Conservation (phyloP, 495 filamentous ascomycete species). For the Eremomyces bilateralis region DNA sequence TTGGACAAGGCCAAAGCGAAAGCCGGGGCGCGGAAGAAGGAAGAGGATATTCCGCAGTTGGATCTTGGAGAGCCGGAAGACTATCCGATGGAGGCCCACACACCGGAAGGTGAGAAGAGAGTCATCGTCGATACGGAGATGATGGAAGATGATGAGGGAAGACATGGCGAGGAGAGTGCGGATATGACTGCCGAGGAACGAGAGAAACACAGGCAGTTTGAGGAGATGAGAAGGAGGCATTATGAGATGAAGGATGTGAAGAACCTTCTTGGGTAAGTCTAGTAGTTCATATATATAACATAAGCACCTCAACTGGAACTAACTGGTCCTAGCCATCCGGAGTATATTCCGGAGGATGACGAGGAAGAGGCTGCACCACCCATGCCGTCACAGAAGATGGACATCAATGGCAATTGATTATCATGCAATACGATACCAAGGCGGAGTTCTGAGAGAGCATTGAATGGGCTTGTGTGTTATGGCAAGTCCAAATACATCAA, state of each 20-base stretch:
- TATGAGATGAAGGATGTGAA: slow-evolving; percentile 98
- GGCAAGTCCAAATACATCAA: too few species aligned
- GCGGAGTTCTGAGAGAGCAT: too few species aligned
- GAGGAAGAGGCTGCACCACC: slow-evolving; percentile 23
- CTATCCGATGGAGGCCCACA: slow-evolving; percentile 22
- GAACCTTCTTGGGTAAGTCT: slow-evolving; percentile 53
- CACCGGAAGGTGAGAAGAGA: slow-evolving; percentile 41
- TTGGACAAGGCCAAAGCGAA: slow-evolving; percentile 36
- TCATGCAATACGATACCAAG: too few species aligned
- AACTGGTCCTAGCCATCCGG: slow-evolving; percentile 23
- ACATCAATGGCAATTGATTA: too few species aligned
- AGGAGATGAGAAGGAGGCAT: slow-evolving; percentile 77
- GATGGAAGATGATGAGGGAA: slow-evolving; percentile 21
- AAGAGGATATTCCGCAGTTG: slow-evolving; percentile 70
- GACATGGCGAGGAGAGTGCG: slow-evolving; percentile 31
- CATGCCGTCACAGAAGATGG: too few species aligned
- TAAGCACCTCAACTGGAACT: background rate
- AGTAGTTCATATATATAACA: background rate
- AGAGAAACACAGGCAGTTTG: slow-evolving; percentile 80
- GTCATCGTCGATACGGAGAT: slow-evolving; percentile 44
- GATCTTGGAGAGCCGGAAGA: slow-evolving; percentile 83
- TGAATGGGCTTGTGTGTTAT: too few species aligned
- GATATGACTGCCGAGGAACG: slow-evolving; percentile 52
- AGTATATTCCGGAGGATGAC: slow-evolving; percentile 26
- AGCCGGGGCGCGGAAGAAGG: slow-evolving; percentile 21